Percentiles rank a stretch among this genome's conserved stretches.
phyloP scores from a whole-genome alignment of 2,329 filamentous ascomycete species.

The Byssothecium circinans region DNA sequence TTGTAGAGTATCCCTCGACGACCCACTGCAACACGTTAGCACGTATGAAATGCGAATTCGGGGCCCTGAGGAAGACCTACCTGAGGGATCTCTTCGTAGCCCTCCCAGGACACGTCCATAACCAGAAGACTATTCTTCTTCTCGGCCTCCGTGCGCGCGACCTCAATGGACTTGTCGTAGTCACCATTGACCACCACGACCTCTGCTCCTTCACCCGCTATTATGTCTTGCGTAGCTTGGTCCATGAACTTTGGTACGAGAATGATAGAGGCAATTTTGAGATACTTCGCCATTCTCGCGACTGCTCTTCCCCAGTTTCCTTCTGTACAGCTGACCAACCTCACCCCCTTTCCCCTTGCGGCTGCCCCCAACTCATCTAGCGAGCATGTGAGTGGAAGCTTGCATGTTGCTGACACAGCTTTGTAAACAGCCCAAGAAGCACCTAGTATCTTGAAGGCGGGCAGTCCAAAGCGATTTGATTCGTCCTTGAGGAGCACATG shows the following conservation, averaged over 20 bases:
- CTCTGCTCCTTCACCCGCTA: conserved; percentile 64
- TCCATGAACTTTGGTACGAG: conserved; percentile 66
- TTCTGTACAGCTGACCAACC: conserved; percentile 30
- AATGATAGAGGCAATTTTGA: conserved; percentile 60
- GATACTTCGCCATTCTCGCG: conserved; percentile 64
- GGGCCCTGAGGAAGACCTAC: conserved; percentile 41
- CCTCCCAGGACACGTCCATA: conserved; percentile 68
- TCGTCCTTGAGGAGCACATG: conserved; percentile 72
- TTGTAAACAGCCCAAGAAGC: conserved; percentile 72
- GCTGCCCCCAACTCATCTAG: conserved; percentile 49
- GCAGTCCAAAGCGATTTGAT: conserved; percentile 66
- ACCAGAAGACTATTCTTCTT: conserved; percentile 57
- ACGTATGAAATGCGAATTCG: not conserved
- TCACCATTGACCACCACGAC: conserved; percentile 59
- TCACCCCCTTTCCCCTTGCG: conserved; percentile 15
- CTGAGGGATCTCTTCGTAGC: conserved; percentile 66
- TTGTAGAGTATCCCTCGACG: conserved; percentile 75
- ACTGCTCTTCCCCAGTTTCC: conserved; percentile 78
- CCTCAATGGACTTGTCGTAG: conserved; percentile 66
- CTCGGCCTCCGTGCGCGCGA: conserved; percentile 50
- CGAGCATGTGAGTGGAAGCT: conserved; percentile 46
- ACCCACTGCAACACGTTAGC: conserved; percentile 59
- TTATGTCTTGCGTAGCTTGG: conserved; percentile 54
- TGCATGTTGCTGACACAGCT: conserved; percentile 54
- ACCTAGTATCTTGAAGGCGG: conserved; percentile 79